Base-by-base conservation (phyloP, 495 filamentous ascomycete genomes). In the Glarea lozoyensis region DNA sequence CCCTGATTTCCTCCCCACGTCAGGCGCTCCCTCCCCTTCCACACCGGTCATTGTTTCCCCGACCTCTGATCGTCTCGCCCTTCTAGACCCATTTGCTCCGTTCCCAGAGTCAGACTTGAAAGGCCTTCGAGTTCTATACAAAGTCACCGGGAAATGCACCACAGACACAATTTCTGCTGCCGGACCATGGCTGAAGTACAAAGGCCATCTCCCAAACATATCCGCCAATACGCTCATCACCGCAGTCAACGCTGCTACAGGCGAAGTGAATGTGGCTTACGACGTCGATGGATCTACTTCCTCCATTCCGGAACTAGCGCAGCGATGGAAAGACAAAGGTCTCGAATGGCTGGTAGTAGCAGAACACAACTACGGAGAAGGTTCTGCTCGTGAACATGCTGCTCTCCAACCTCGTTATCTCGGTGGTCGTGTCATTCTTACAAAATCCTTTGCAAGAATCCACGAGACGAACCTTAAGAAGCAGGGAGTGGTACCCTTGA, bases 391-490 rank as follows among this genome's bases (percentile, higher is more conserved):
- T 36, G 92, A 98, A 58, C 92, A 98, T 66, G 92, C 92, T 4
- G 92, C 92, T n/a, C 71, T 98, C 37, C 92, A 98, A 62, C 92
- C 92, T 10, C 70, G 92, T 1, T 97, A 92, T 62, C 78, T 98
- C 0, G 92, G 92, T 38, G 87, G 86, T 24, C 71, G 90, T 12
- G 64, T 95, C 53, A 86, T 98, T 34, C 76, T 97, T 18, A 72
- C 82, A 42, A 97, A 97, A 73, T 80, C 72, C 58, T 97, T 98
- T 60, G 92, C 92, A 2, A 75, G 92, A 32, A 98, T 98, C 62
- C 92, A 98, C 67, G 93, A 98, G 72, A 95, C 92, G 13, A 98
- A 98, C 65, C 67, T 98, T 22, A 98, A 98, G 80, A 97, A 98
- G 71, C 92, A 98, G 69, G 92, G 92, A 45, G 83, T 98, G 12